Percentiles rank a stretch among this genome's conserved stretches.
These are phyloP conservation scores for Eimeria maxima DNA, from an alignment of 169 alveolate species.

Conservation along the genomic window DNA sequence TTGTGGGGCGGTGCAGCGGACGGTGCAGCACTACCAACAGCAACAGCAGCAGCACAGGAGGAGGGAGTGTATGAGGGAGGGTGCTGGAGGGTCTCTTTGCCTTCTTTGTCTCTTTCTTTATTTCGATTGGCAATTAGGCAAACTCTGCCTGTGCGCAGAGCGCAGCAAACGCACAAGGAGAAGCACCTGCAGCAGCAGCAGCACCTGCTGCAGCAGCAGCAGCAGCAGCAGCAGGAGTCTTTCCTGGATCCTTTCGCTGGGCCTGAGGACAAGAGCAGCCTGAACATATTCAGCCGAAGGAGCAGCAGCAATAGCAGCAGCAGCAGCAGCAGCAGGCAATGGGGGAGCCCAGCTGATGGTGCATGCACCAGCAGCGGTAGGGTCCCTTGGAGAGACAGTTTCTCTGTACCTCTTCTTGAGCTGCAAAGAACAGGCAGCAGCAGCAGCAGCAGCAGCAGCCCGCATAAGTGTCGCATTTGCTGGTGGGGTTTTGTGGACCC, in stretches of 20 bases:
- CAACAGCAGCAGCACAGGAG: neutral
- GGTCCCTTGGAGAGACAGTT: neutral
- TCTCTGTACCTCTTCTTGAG: neutral
- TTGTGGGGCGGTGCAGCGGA: neutral
- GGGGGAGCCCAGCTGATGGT: neutral
- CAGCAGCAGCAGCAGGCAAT: slow-evolving; percentile 10
- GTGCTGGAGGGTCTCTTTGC: slow-evolving; percentile 36
- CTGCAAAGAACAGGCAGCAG: neutral
- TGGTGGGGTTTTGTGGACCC: slow-evolving; percentile 68
- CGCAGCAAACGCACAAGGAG: slow-evolving; percentile 45
- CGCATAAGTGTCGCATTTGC: neutral
- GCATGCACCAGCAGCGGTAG: neutral
- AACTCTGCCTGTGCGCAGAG: slow-evolving; percentile 53
- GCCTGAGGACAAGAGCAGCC: neutral
- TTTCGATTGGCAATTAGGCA: neutral
- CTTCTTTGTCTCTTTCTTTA: slow-evolving; percentile 55
- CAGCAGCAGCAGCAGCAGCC: slow-evolving; percentile 46
- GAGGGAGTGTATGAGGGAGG: slow-evolving; percentile 65
- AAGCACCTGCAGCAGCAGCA: slow-evolving; percentile 23
- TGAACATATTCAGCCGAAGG: neutral
- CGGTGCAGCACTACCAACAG: slow-evolving; percentile 8
- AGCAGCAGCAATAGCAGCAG: slow-evolving; percentile 4
- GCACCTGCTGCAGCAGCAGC: slow-evolving; percentile 31
- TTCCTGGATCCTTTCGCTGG: neutral
- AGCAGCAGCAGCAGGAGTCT: neutral